Conservation (phyloP, 2,329 filamentous ascomycete species). For the Gremmenia infestans region DNA sequence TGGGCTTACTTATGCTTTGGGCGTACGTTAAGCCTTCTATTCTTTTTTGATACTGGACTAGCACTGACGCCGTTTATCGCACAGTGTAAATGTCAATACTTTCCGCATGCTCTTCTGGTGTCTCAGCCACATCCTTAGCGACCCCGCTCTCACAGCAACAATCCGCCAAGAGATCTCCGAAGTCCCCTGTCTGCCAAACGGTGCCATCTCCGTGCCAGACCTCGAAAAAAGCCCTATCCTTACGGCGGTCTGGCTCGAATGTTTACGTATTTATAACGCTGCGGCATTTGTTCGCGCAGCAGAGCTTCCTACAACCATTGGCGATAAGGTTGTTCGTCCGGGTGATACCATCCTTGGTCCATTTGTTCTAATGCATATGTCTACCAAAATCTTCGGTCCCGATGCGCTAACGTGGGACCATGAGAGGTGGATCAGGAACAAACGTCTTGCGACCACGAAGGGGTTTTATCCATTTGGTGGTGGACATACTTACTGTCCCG, state of each 20-base stretch:
- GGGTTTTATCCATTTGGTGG: background rate
- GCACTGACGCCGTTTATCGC: too few species aligned
- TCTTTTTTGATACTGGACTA: too few species aligned
- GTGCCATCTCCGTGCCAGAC: background rate
- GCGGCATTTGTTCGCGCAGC: background rate
- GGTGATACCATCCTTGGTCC: background rate
- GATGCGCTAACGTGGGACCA: background rate
- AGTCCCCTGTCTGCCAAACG: background rate
- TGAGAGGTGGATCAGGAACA: background rate
- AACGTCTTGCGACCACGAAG: background rate
- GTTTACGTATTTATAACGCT: background rate
- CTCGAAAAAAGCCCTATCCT: background rate
- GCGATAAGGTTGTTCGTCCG: background rate
- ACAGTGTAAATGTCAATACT: background rate
- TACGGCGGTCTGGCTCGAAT: background rate
- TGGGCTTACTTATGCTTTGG: too few species aligned
- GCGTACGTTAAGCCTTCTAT: too few species aligned
- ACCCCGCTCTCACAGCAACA: background rate
- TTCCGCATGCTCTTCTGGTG: background rate
- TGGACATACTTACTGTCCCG: background rate
- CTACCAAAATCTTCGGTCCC: background rate
- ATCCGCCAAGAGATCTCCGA: background rate
- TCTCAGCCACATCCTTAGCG: background rate
- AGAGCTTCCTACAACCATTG: background rate
- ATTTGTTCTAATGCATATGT: background rate